These are phyloP conservation scores for Xylogone sp. DNA, from an alignment of 2,329 filamentous ascomycete genomes.

Conservation along the genomic window DNA sequence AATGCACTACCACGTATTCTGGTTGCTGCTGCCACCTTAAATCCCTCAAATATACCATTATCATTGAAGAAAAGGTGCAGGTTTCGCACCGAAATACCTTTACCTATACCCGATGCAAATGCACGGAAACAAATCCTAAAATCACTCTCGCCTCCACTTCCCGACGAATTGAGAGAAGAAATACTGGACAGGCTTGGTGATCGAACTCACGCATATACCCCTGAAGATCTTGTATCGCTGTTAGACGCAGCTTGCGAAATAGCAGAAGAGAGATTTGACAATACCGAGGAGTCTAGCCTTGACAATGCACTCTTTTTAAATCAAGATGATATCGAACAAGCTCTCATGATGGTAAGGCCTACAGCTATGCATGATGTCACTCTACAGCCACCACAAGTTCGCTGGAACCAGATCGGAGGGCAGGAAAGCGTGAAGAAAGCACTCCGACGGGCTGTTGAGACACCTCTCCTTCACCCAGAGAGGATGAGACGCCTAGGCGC, in stretches of 20 bases:
- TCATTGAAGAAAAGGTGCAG: conserved; percentile 62
- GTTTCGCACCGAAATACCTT: conserved; percentile 64
- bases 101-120: conserved; percentile 71
- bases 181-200: conserved; percentile 61
- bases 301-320: conserved; percentile 15
- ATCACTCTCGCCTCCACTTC: conserved; percentile 40
- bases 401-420: conserved; percentile 86
- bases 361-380: conserved; percentile 88
- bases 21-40: conserved; percentile 72
- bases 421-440: conserved; percentile 70
- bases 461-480: conserved; percentile 35
- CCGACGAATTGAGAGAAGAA: conserved; percentile 43
- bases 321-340: conserved; percentile 56
- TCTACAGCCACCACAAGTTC: conserved; percentile 79
- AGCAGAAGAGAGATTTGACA: conserved; percentile 21
- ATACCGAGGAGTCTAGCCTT: conserved; percentile 1
- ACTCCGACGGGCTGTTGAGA: conserved; percentile 41
- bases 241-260: conserved; percentile 47
- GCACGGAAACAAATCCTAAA: conserved; percentile 73
- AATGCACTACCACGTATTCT: conserved; percentile 52
- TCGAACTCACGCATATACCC: conserved; percentile 83
- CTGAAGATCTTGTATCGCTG: conserved; percentile 68
- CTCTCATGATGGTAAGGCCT: conserved; percentile 67
- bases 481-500: conserved; percentile 45
- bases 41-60: conserved; percentile 67